Conservation (phyloP, 2,329 filamentous ascomycete species). For the Aspergillus flavus region DNA sequence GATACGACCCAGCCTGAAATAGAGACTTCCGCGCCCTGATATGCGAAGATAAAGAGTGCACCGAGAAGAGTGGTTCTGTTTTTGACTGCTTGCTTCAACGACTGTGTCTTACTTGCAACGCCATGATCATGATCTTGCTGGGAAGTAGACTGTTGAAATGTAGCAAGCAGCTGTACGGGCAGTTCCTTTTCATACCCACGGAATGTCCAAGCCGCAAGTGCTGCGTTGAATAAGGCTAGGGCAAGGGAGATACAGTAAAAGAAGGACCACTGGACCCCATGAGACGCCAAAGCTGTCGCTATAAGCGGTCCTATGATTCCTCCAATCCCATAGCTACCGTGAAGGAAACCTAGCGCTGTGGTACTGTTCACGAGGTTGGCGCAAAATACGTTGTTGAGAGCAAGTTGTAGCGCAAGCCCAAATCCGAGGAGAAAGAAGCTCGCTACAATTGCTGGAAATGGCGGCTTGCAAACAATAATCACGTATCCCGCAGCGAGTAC, state of each 20-base stretch:
- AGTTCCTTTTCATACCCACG: constrained; percentile 66
- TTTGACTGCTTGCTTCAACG: constrained; percentile 53
- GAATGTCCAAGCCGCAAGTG: constrained; percentile 58
- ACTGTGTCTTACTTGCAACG: constrained; percentile 28
- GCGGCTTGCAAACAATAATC: constrained; percentile 67
- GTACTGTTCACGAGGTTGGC: constrained; percentile 57
- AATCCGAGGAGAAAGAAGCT: constrained; percentile 66
- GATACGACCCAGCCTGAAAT: constrained; percentile 87
- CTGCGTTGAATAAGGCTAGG: constrained; percentile 60
- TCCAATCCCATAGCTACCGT: constrained; percentile 58
- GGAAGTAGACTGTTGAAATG: constrained; percentile 48
- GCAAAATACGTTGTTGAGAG: constrained; percentile 60
- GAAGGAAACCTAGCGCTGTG: constrained; percentile 46
- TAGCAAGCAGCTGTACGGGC: constrained; percentile 44
- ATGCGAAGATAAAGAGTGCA: constrained; percentile 80
- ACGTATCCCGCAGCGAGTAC: constrained; percentile 65
- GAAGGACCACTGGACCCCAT: constrained; percentile 64
- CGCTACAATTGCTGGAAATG: constrained; percentile 68
- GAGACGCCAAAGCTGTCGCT: constrained; percentile 71
- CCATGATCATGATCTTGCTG: constrained; percentile 34
- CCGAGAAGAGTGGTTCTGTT: constrained; percentile 68
- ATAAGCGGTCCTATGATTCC: constrained; percentile 69
- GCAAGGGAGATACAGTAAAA: constrained; percentile 72
- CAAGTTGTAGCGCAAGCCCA: constrained; percentile 54
- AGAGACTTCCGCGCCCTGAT: constrained; percentile 82